Evolutionary conservation across 345 rosid species (phyloP).

Genomic region (Gossypium ekmanianum): DNA sequence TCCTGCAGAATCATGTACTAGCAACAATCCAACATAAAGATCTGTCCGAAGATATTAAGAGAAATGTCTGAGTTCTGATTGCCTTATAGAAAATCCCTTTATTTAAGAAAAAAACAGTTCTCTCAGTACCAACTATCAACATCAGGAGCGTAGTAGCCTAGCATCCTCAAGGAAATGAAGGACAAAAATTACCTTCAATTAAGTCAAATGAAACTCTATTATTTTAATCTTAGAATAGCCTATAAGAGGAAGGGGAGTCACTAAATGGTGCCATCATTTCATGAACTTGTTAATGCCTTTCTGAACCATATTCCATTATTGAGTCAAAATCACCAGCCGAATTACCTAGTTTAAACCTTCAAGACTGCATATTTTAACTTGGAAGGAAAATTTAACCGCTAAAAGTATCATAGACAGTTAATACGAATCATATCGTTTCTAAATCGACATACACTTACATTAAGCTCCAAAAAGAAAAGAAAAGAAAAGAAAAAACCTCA

Average conservation of each 20-base stretch:
- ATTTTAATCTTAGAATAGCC: neutral
- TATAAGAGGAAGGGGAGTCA: neutral
- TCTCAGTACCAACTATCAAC: neutral
- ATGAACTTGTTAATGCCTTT: neutral
- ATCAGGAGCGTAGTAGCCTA: neutral
- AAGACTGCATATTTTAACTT: neutral
- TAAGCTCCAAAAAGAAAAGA: neutral
- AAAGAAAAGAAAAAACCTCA: neutral
- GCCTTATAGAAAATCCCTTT: neutral
- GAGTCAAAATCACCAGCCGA: neutral
- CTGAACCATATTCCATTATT: neutral
- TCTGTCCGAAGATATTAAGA: neutral
- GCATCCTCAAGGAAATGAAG: neutral
- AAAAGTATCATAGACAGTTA: neutral
- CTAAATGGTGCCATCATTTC: slow-evolving; percentile 6
- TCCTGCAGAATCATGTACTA: neutral
- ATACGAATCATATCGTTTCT: neutral
- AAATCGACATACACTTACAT: neutral
- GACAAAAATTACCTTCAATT: neutral
- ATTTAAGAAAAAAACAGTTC: neutral
- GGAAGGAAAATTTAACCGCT: neutral
- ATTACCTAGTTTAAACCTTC: neutral
- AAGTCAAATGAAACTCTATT: neutral
- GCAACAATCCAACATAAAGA: neutral
- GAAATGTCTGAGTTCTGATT: neutral